These are phyloP conservation scores for Apiospora saccharicola DNA, from an alignment of 2,329 filamentous ascomycete species.

Conservation along the genomic window DNA sequence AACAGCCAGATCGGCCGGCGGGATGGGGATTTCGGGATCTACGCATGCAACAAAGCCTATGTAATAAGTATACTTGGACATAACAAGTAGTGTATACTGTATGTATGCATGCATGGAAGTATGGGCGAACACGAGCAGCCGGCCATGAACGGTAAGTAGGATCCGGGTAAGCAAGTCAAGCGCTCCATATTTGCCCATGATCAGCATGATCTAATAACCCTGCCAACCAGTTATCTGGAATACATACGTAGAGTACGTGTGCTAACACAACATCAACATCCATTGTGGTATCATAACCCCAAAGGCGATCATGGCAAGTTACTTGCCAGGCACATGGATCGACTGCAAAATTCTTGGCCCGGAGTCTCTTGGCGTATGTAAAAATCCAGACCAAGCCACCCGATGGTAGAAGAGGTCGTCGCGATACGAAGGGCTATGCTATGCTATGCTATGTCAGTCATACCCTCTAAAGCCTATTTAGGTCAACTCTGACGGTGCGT, in stretches of 20 bases:
- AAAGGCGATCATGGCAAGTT: neutral
- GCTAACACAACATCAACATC: constrained; percentile 6
- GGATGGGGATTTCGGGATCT: constrained; percentile 20
- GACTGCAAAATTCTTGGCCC: neutral
- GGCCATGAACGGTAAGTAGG: constrained; percentile 15
- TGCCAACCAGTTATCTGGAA: neutral
- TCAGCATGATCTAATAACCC: constrained; percentile 21
- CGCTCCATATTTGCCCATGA: constrained; percentile 16
- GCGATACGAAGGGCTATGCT: constrained; percentile 14
- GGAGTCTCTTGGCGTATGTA: neutral
- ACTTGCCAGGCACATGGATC: neutral
- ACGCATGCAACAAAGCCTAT: constrained; percentile 12
- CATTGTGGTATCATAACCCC: neutral
- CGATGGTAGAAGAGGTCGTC: neutral
- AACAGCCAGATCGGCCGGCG: neutral
- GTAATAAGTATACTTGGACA: neutral
- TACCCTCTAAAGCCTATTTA: neutral
- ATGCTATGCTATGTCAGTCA: neutral
- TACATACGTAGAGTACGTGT: neutral
- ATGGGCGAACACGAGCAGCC: neutral
- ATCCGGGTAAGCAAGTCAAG: constrained; percentile 20
- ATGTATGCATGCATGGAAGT: neutral
- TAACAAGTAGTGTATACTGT: neutral
- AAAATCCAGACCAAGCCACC: neutral
- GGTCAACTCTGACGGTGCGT: constrained; percentile 8